Conservation (phyloP, 768 basidiomycete genomes). For the Podaxis sp. region DNA sequence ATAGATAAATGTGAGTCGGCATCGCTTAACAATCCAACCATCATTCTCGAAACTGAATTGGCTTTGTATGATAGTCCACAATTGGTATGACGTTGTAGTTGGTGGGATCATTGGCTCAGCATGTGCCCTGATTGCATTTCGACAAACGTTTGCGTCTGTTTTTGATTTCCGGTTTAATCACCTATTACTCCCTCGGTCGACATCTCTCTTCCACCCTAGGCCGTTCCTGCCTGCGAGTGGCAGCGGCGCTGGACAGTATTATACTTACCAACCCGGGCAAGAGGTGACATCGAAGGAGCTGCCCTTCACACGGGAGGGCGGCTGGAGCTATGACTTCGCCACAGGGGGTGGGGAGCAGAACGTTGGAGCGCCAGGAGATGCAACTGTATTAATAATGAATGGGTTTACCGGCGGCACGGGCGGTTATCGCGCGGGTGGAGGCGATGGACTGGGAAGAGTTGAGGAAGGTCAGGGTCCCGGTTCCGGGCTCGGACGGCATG, state of each 20-base stretch:
- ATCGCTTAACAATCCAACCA: neutral
- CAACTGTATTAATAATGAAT: constrained; percentile 24
- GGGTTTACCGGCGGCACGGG: constrained; percentile 2
- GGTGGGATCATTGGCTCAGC: constrained; percentile 49
- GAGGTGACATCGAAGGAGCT: constrained; percentile 29
- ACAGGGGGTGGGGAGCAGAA: constrained; percentile 30
- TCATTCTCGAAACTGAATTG: constrained; percentile 21
- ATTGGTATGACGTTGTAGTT: constrained; percentile 57
- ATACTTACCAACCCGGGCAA: constrained; percentile 30
- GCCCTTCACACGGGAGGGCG: constrained; percentile 44
- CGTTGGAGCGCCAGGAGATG: constrained; percentile 44
- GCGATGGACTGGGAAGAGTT: neutral
- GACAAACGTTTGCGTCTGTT: constrained; percentile 54
- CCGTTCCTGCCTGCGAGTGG: constrained; percentile 23
- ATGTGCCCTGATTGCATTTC: constrained; percentile 50
- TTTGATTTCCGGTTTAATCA: constrained; percentile 62
- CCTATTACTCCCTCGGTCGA: constrained; percentile 49
- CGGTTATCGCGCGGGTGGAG: neutral
- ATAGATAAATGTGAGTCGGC: constrained; percentile 50
- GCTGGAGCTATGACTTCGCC: constrained; percentile 35
- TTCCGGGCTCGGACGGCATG: neutral
- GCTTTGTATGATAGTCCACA: constrained; percentile 34
- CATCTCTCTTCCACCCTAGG: constrained; percentile 39
- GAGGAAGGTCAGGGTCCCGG: neutral
- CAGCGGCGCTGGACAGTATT: constrained; percentile 28